A percentile compares a stretch with the other conserved stretches of the same genome.
Conservation (phyloP, 495 filamentous ascomycete genomes). For the Recurvomyces mirabilis region DNA sequence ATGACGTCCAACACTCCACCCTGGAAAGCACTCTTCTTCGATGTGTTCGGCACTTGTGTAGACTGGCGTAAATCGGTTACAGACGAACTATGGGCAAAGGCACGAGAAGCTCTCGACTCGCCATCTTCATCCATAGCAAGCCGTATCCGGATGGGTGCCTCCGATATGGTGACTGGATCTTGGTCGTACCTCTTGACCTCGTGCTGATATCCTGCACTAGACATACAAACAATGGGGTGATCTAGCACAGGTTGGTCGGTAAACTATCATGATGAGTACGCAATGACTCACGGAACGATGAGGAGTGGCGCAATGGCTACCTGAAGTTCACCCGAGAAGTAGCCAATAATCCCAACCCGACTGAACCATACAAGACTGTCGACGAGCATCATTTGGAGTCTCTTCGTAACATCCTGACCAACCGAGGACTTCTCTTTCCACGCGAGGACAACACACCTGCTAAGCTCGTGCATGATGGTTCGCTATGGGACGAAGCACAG, state of each 20-base stretch:
- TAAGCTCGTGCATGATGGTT: constrained; percentile 31
- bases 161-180: constrained; percentile 41
- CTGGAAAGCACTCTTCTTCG: constrained; percentile 45
- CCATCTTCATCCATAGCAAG: constrained; percentile 34
- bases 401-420: constrained; percentile 38
- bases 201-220: background rate
- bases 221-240: constrained; percentile 20
- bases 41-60: constrained; percentile 69
- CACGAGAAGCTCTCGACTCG: constrained; percentile 35
- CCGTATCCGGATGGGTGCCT: constrained; percentile 37
- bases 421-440: constrained; percentile 16
- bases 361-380: constrained; percentile 29
- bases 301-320: constrained; percentile 60
- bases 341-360: constrained; percentile 31
- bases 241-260: constrained; percentile 5
- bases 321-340: constrained; percentile 43
- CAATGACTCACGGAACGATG: constrained; percentile 34
- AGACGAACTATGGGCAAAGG: constrained; percentile 35
- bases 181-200: constrained; percentile 20
- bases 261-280: constrained; percentile 29
- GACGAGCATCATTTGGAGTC: constrained; percentile 60
- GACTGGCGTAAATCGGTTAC: constrained; percentile 57
- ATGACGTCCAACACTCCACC: constrained; percentile 19
- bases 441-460: constrained; percentile 7
- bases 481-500: constrained; percentile 49